Evolutionary conservation across 2,329 filamentous ascomycete genomes (phyloP), one percentile per base, ranked within the genome.

Genomic region (Fusarium temperatum): DNA sequence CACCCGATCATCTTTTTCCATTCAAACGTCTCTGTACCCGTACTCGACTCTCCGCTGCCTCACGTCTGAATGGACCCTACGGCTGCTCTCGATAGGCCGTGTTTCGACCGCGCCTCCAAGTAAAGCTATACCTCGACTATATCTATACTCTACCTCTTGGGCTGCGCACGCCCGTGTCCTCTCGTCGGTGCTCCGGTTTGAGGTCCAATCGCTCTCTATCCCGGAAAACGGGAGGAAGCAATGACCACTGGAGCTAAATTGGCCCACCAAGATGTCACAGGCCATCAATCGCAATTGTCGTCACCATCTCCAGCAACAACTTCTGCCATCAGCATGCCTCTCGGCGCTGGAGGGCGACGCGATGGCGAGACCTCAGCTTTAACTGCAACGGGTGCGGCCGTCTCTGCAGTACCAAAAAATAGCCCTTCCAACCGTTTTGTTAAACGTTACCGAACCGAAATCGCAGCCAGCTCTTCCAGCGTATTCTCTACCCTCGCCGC

Each of bases 391-490:
- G 64, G 70, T 61, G 59, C 66, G 59, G 74, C 74, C 39, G 64
- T 64, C 42, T 30, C 62, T 36, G 42, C 65, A 24, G 39, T 41
- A 24, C 57, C 65, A 18, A 68, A 66, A 39, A 62, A 63, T 24
- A 71, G 59, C 62, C 41, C 62, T 57, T 73, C 71, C 59, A 77
- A 80, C 65, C 77, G 77, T 32, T 78, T 92, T 85, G 86, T 92
- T 78, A 95, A 94, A 84, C 89, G 88, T 75, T 96, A 96, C 83
- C 89, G 93, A 74, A 95, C 92, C 55, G 93, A 96, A 83, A 90
- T 96, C 75, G 90, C 93, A 70, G 94, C 94, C 50, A 93, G 91
- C 82, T 87, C 90, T 44, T 93, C 92, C 80, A 95, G 92, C 82
- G 87, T 95, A 74, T 87, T 96, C 64, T 94, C 93, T 42, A 96